Base-by-base conservation (phyloP, 345 rosid genomes). In the Moringa oleifera region DNA sequence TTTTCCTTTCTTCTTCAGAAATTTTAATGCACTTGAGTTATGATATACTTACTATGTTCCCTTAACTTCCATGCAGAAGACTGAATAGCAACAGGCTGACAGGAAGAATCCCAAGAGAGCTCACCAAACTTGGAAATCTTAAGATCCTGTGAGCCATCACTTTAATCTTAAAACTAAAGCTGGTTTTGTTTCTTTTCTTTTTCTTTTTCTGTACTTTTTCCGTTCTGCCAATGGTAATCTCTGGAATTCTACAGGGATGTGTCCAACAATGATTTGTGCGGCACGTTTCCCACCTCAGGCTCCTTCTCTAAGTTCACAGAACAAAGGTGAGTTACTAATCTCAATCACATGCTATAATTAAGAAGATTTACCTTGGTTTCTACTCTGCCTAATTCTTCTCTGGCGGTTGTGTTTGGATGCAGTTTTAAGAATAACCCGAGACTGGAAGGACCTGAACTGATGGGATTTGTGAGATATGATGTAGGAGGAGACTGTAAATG, bases 401-500 rank as follows among this genome's bases (percentile, higher is more conserved):
- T 51, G 47, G 1, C 1, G 47, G 47, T 41, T 41, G 47, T 41
- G 52, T 55, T 45, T 28, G 50, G 31, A 20, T 68, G 68, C 79
- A 88, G 95, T 59, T 85, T 79, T 47, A 46, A 49, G 64, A 83
- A 79, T 49, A 88, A 88, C 68, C 68, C 88, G 20, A 77, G 82
- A 69, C 74, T 83, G 31, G 78, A 83, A 80, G 95, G 95, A 37
- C 95, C 89, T 11, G 91, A 88, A 64, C 80, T 88, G 52, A 75
- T 85, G 85, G 95, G 95, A 17, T 83, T 80, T 64, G 95, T 88
- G 64, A 80, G 89, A 64, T 88, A 88, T 15, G 86, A 78, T 28
- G 68, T 53, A 0, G 75, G 87, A 33, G 74, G 73, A 73, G 47
- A 41, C 47, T 84, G 94, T 72, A 60, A 63, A 68, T 79, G 75